Evolutionary conservation across 2,329 filamentous ascomycete species (phyloP), one percentile per base, ranked within the genome.

Genomic region (Aureobasidium uvarum): DNA sequence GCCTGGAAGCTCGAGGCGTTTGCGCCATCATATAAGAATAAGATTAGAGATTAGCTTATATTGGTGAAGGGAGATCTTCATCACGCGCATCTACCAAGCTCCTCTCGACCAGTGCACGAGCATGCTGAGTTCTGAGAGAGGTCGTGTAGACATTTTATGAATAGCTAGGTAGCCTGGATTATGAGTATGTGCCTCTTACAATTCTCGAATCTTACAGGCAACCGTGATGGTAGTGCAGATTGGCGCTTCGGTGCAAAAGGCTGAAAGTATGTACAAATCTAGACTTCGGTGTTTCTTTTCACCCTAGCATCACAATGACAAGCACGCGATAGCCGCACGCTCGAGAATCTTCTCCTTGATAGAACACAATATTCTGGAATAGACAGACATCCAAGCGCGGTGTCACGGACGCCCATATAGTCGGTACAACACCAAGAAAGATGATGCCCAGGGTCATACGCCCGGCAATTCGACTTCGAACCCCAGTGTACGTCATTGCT

Each of bases 1-100:
- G 16, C 25, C 8, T 31, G 36, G 36, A 55, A 43, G 54, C 41
- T 11, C 28, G n/a, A 39, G 51, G 36, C 36, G 51, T 43, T 51
- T 56, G 43, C 56, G 39, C 56, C 56, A 48, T 60, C 38, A 45
- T n/a, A 33, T 48, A 33, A 48, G 14, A 50, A 41, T 62, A 62
- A 62, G 58, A 62, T 62, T 62, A 50, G 8, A 51, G 36, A 62
- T 51, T 62, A 62, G 58, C 39, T 39, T 41, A 51, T 38, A 59
- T 59, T 48, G 56, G 25, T 43, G 31, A 31, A 13, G 56, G 41
- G 28, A 48, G 56, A 60, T 60, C 56, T 60, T 38, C 56, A 45
- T 48, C 25, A 60, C 43, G 31, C 56, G 56, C 56, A 60, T 38
- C 43, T 38, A 46, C 28, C 55, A 46, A n/a, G 6, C 54, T 20